Evolutionary conservation across 768 basidiomycete genomes (phyloP), one percentile per base, ranked within the genome.

Genomic region (Sutorius australiensis): DNA sequence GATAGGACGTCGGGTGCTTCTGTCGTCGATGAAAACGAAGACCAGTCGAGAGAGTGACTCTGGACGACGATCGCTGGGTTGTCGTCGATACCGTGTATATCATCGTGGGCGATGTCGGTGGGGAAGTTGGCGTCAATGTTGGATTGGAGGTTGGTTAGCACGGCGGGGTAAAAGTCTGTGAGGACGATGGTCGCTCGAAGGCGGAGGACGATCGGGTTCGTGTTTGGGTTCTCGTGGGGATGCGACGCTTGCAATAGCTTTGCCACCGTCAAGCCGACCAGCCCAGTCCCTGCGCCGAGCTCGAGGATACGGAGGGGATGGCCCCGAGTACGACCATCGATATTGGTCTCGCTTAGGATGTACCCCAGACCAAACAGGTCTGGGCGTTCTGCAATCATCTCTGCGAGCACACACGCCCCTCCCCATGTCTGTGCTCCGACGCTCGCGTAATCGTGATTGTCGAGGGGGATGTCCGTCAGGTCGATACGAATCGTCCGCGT

Each of bases 341-440:
- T 24, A 24, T 4, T 24, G 24, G 24, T 24, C 24, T 24, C 24
- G 24, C 4, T 24, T 24, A 24, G 24, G 24, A 24, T 0, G 7
- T 21, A 27, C 12, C 21, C 49, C 6, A 82, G 63, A 9, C 78
- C 79, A 61, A 86, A 90, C 27, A 56, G 56, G 3, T 57, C 62
- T 0, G 90, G 87, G 30, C 74, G 64, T 28, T 83, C 76, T 3
- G 79, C 79, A 37, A 93, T 80, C 70, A 83, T 78, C 63, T 90
- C 86, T 0, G 90, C 81, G 50, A 95, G 75, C 7, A 94, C 80
- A 58, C 86, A 91, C 3, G 89, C 86, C 10, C 86, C 82, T 4
- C 90, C 91, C 92, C 92, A 95, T 0, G 91, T 94, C 70, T 93
- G 92, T 27, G 89, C 84, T 1, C 92, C 92, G 16, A 92, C 82